Base-by-base conservation (phyloP, 2,329 filamentous ascomycete genomes). In the Microthyrium microscopicum region DNA sequence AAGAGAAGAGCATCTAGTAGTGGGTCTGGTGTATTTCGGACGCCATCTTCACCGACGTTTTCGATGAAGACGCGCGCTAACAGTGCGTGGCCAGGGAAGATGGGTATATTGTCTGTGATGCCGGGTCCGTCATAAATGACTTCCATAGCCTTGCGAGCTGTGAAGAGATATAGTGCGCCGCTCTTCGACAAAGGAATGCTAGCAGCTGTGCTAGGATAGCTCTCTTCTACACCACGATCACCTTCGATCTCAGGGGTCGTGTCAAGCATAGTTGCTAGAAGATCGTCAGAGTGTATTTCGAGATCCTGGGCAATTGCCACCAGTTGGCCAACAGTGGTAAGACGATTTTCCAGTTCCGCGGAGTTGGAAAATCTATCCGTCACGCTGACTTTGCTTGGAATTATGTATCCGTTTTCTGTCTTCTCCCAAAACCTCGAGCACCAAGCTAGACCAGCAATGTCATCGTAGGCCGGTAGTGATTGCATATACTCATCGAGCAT, bases 401-500 rank as follows among this genome's bases (percentile, higher is more conserved):
- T 63, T 16, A 72, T 61, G 45, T 64, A 71, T 35, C 70, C 64
- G 0, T 79, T 78, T 33, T 70, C 62, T 41, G 74, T 70, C 38
- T 67, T 73, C 52, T 87, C 80, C 40, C 79, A 62, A 36, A 84
- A 52, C 32, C 80, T 52, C 40, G 53, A 62, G 5, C 57, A 55
- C 62, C 62, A 66, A 3, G 59, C 57, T 30, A 66, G 46, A 5
- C 62, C 63, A 1, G 62, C 60, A 4, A 62, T 54, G 44, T 64
- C 60, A 16, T 60, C 57, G 5, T 50, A 46, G 4, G 55, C 51
- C 4, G 48, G 47, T 13, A 66, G 42, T 5, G 57, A 56, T n/a
- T 68, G 72, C 39, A 81, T 65, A 42, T 82, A 87, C 29, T 76
- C 68, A 48, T 85, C 79, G 8, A 85, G 55, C 13, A 85, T 57